Conservation (phyloP, 768 basidiomycete genomes). For the Rhizopogon roseolus region DNA sequence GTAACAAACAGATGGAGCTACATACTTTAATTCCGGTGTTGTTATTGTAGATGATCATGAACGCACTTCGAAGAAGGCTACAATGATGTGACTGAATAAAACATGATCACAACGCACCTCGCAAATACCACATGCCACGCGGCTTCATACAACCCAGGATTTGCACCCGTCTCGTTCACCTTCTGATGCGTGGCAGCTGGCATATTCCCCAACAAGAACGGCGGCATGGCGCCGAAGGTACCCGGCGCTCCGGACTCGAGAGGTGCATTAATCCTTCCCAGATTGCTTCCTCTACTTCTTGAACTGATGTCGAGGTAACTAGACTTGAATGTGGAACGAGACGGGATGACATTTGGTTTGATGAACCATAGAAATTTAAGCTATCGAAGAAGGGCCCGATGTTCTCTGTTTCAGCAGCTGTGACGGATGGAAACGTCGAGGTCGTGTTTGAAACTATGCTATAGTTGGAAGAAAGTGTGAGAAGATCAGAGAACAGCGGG, state of each 20-base stretch:
- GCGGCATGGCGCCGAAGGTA: not conserved
- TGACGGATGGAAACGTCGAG: conserved; percentile 10
- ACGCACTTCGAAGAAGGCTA: too few species aligned
- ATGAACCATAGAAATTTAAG: conserved; percentile 8
- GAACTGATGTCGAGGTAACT: conserved; percentile 11
- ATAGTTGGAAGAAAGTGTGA: conserved; percentile 9
- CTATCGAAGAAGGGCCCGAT: conserved; percentile 12
- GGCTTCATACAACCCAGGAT: conserved; percentile 14
- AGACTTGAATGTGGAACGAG: conserved; percentile 13
- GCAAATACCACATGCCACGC: conserved; percentile 10
- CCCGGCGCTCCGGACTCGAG: not conserved
- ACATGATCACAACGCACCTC: conserved; percentile 1
- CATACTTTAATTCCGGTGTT: too few species aligned
- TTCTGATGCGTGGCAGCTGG: conserved; percentile 4
- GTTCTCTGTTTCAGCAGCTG: conserved; percentile 1
- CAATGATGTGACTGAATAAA: too few species aligned
- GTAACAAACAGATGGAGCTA: too few species aligned
- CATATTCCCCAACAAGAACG: conserved; percentile 11
- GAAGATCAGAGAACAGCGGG: conserved; percentile 14
- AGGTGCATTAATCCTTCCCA: conserved; percentile 14
- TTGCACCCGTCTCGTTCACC: conserved; percentile 13
- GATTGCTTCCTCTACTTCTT: conserved; percentile 11
- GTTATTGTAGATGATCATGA: too few species aligned
- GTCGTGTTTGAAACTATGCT: conserved; percentile 13
- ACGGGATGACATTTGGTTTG: conserved; percentile 13